Percentiles rank a stretch among this genome's conserved stretches.
Conservation (phyloP, 352 stramenopile genomes). For the Globisporangium iwayamae region DNA sequence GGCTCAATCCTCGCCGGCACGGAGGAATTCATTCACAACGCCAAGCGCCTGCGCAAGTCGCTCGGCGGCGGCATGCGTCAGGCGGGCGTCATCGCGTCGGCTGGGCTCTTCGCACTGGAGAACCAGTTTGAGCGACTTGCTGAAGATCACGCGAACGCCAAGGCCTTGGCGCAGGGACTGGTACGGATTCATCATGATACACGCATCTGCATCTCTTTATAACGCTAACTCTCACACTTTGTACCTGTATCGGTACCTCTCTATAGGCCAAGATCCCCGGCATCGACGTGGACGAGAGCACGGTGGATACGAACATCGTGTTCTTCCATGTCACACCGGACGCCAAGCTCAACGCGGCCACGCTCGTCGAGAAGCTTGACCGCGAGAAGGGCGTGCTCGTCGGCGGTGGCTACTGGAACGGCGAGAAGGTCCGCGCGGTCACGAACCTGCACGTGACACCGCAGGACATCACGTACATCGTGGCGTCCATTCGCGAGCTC, state of each 20-base stretch:
- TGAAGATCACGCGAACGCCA: conserved; percentile 81
- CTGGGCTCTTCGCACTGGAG: conserved; percentile 89
- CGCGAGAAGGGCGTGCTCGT: conserved; percentile 67
- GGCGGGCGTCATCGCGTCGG: conserved; percentile 90
- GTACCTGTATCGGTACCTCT: background rate
- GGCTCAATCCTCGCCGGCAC: conserved; percentile 93
- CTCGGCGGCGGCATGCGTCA: conserved; percentile 97
- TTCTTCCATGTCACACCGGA: conserved; percentile 65
- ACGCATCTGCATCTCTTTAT: background rate
- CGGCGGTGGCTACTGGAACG: conserved; percentile 57
- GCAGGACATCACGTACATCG: conserved; percentile 59
- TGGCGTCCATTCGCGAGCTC: conserved; percentile 54
- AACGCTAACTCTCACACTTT: background rate
- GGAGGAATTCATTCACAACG: conserved; percentile 86
- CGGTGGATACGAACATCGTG: conserved; percentile 89
- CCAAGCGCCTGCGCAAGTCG: conserved; percentile 92
- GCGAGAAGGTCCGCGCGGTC: conserved; percentile 58
- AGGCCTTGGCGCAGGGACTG: conserved; percentile 62
- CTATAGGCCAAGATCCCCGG: conserved; percentile 45
- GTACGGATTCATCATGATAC: conserved; percentile 8
- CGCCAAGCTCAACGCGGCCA: conserved; percentile 52
- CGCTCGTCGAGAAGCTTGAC: conserved; percentile 55
- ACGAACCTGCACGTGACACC: conserved; percentile 73
- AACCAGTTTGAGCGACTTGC: conserved; percentile 83
- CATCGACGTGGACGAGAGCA: conserved; percentile 52